Evolutionary conservation across 2,329 filamentous ascomycete species (phyloP).

Genomic region (Thelonectria rubi): DNA sequence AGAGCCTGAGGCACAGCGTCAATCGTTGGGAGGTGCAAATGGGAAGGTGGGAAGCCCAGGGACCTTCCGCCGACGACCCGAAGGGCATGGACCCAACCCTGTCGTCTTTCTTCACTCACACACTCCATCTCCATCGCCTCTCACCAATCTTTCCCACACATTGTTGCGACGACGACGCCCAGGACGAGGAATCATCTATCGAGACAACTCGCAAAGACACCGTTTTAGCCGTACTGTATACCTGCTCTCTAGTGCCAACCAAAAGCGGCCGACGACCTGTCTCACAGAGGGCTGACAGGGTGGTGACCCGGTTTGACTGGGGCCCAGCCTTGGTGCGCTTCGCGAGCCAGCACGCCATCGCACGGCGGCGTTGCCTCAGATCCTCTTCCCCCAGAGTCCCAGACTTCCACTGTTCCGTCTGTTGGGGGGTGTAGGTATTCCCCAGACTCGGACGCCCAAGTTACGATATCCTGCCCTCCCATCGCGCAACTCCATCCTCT

Average conservation of each 20-base stretch:
- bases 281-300: constrained; percentile 26
- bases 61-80: constrained; percentile 40
- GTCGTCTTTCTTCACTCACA: constrained; percentile 6
- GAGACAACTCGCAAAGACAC: constrained; percentile 11
- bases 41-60: constrained; percentile 14
- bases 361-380: constrained; percentile 42
- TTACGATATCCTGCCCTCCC: constrained; percentile 44
- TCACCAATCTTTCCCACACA: neutral
- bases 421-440: constrained; percentile 26
- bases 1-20: constrained; percentile 11
- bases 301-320: constrained; percentile 31
- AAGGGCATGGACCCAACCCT: constrained; percentile 12
- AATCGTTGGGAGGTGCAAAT: constrained; percentile 7
- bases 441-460: constrained; percentile 33
- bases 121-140: constrained; percentile 6
- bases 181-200: neutral
- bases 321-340: constrained; percentile 32
- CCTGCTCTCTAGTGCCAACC: constrained; percentile 16
- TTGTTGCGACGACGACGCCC: constrained; percentile 1
- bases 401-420: constrained; percentile 9
- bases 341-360: constrained; percentile 43
- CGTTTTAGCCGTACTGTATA: constrained; percentile 20
- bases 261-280: constrained; percentile 28
- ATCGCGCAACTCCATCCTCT: constrained; percentile 41
- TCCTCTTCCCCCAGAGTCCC: constrained; percentile 25